Percentiles rank a stretch among this genome's conserved stretches.
Conservation (phyloP, 208 protist genomes). For the Leishmania major region DNA sequence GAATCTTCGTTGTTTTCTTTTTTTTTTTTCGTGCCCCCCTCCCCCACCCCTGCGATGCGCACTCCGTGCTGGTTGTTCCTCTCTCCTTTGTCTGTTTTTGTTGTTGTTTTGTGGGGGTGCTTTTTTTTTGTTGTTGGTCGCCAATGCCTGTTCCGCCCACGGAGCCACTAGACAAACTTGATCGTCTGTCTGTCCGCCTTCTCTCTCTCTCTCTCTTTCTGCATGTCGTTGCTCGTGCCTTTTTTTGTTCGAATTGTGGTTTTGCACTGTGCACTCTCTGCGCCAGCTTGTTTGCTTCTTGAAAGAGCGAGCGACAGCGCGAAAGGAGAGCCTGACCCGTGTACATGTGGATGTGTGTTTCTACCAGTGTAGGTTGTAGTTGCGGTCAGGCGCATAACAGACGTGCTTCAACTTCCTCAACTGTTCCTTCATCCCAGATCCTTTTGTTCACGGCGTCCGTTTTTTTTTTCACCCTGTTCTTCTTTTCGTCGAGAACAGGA, state of each 20-base stretch:
- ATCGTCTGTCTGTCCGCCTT: neutral
- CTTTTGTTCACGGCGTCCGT: neutral
- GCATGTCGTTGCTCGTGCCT: no score
- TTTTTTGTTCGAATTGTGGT: no score
- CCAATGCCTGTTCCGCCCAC: neutral
- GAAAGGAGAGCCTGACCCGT: neutral
- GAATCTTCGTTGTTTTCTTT: neutral
- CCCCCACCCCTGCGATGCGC: no score
- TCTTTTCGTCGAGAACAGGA: neutral
- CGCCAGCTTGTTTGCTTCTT: neutral
- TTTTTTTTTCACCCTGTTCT: neutral
- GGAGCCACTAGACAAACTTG: neutral
- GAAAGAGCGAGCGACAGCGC: neutral
- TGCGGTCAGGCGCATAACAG: no score
- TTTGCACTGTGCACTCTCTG: neutral
- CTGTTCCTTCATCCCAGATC: neutral
- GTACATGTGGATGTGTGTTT: neutral
- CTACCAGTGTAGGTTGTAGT: neutral
- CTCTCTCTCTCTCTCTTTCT: no score
- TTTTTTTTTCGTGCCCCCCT: neutral
- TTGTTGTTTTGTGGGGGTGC: no score
- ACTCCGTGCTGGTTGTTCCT: neutral
- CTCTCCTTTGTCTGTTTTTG: neutral
- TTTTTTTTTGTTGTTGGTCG: neutral
- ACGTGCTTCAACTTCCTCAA: neutral